phyloP scores from a whole-genome alignment of 2,329 filamentous ascomycete genomes.

The Lecanoromycetidae sp. region DNA sequence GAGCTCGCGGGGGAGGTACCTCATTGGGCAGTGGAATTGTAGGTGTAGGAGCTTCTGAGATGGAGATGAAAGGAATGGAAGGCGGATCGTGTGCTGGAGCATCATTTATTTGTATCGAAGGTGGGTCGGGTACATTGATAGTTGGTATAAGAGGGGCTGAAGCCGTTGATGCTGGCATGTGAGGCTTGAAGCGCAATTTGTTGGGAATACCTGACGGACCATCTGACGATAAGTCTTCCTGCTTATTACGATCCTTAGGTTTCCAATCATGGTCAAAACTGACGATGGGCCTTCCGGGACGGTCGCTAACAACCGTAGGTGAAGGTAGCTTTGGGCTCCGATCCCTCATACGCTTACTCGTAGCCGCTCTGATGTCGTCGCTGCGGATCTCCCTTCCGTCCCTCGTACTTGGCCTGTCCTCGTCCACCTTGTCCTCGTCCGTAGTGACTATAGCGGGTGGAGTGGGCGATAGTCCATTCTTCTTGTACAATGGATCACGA shows the following conservation, averaged over 20 bases:
- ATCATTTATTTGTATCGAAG: conserved; percentile 36
- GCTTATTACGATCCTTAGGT: conserved; percentile 37
- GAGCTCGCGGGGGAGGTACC: conserved; percentile 21
- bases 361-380: conserved; percentile 81
- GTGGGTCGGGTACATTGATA: conserved; percentile 30
- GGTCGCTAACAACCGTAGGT: conserved; percentile 82
- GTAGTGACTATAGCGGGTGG: conserved; percentile 20
- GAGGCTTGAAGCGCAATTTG: conserved; percentile 22
- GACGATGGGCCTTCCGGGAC: conserved; percentile 83
- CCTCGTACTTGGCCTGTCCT: conserved; percentile 47
- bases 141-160: conserved; percentile 25
- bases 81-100: conserved; percentile 17
- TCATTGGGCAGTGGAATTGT: conserved; percentile 41
- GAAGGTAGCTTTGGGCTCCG: conserved; percentile 77
- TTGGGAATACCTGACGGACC: conserved; percentile 15
- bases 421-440: conserved; percentile 23
- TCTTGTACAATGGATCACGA: conserved; percentile 66
- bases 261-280: conserved; percentile 84
- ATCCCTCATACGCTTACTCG: conserved; percentile 76
- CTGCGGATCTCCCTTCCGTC: conserved; percentile 72
- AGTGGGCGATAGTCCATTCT: conserved; percentile 41
- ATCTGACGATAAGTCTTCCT: conserved; percentile 19
- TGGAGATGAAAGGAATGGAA: conserved; percentile 40
- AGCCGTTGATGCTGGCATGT: conserved; percentile 22
- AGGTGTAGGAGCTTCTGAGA: conserved; percentile 31